A percentile compares a stretch with the other conserved stretches of the same genome.
These are phyloP conservation scores for Staphylotrichum tortipilum DNA, from an alignment of 495 filamentous ascomycete species.

Conservation along the genomic window DNA sequence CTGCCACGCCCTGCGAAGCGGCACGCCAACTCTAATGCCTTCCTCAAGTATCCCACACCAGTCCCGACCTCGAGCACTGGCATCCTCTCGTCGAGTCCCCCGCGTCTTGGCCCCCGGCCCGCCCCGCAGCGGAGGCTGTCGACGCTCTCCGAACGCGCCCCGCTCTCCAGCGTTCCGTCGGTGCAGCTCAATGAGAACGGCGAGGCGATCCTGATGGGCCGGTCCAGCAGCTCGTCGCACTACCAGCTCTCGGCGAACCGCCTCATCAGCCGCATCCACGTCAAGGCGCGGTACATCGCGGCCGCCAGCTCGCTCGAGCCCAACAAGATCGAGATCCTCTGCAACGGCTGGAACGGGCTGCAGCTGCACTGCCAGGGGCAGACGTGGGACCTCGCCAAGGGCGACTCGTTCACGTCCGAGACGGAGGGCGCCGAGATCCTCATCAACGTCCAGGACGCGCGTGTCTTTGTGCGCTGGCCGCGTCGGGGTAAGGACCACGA, in stretches of 20 bases:
- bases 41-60: constrained; percentile 73
- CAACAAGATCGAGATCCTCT: constrained; percentile 73
- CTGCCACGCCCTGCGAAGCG: constrained; percentile 68
- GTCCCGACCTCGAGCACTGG: constrained; percentile 89
- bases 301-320: constrained; percentile 51
- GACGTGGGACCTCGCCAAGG: constrained; percentile 77
- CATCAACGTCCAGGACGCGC: constrained; percentile 88
- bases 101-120: constrained; percentile 48
- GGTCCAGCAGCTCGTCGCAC: constrained; percentile 86
- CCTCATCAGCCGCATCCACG: constrained; percentile 84
- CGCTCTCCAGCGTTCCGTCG: constrained; percentile 70
- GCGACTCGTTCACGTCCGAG: constrained; percentile 83
- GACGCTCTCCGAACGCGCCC: constrained; percentile 70
- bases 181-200: constrained; percentile 76
- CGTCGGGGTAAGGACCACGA: constrained; percentile 50
- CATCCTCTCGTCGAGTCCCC: constrained; percentile 82
- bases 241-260: constrained; percentile 87
- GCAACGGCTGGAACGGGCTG: constrained; percentile 91
- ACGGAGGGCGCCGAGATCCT: constrained; percentile 87
- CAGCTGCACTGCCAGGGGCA: constrained; percentile 88
- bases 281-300: constrained; percentile 75
- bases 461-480: constrained; percentile 85
- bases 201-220: constrained; percentile 73
- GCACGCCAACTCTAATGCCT: constrained; percentile 46
- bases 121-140: constrained; percentile 53